Evolutionary conservation across 148 eudicot genomes (phyloP).

Genomic region (Bassia scoparia): DNA sequence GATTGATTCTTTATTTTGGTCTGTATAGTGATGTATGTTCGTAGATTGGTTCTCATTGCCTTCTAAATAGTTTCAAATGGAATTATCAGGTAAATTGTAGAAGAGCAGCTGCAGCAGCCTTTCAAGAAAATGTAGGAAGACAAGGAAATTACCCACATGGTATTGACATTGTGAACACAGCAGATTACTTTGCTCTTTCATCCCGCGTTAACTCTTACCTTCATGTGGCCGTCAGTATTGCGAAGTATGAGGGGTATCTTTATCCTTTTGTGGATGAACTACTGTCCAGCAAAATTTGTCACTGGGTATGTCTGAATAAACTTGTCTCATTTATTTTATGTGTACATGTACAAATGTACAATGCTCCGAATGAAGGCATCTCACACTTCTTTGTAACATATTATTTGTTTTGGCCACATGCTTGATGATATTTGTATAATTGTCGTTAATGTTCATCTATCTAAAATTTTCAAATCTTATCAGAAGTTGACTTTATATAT

Average conservation of each 20-base stretch:
- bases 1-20: conserved; percentile 13
- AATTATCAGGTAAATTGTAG: conserved; percentile 84
- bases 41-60: conserved; percentile 8
- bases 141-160: conserved; percentile 97
- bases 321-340: conserved; percentile 6
- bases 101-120: conserved; percentile 99
- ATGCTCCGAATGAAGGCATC: conserved; percentile 2
- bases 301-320: conserved; percentile 69
- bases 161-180: conserved; percentile 91
- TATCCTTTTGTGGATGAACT: conserved; percentile 83
- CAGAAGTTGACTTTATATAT: too few species aligned
- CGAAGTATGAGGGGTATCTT: conserved; percentile 86
- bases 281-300: conserved; percentile 74
- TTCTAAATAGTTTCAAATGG: conserved; percentile 13
- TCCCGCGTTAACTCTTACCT: conserved; percentile 80
- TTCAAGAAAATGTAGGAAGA: conserved; percentile 98
- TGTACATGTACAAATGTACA: too few species aligned
- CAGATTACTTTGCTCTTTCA: conserved; percentile 94
- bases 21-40: conserved; percentile 6
- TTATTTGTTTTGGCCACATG: too few species aligned
- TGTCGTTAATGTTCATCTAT: too few species aligned
- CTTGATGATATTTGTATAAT: too few species aligned
- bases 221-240: conserved; percentile 79
- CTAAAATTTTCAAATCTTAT: too few species aligned
- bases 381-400: background rate